Conservation (phyloP, 2,329 filamentous ascomycete genomes). For the Stagonosporopsis tanaceti region DNA sequence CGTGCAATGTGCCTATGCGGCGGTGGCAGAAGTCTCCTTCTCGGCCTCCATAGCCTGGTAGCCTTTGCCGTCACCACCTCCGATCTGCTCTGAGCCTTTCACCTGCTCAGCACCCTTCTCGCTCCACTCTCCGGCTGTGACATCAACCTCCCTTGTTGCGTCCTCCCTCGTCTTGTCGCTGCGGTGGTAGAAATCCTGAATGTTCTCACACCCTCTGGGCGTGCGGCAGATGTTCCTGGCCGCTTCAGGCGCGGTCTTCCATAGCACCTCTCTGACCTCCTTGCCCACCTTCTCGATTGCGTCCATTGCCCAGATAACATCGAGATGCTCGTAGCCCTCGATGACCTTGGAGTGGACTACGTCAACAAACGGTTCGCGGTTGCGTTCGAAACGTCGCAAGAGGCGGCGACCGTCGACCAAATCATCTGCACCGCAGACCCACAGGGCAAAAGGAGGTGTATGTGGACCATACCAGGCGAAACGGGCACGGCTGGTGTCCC, state of each 20-base stretch:
- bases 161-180: constrained; percentile 25
- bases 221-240: constrained; percentile 67
- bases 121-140: constrained; percentile 44
- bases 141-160: constrained; percentile 35
- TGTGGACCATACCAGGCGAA: constrained; percentile 82
- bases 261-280: constrained; percentile 82
- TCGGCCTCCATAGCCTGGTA: constrained; percentile 25
- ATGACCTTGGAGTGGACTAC: constrained; percentile 85
- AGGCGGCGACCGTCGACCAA: constrained; percentile 83
- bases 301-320: constrained; percentile 95
- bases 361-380: constrained; percentile 80
- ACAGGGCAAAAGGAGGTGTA: constrained; percentile 84
- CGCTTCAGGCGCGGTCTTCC: constrained; percentile 72
- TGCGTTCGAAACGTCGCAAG: constrained; percentile 75
- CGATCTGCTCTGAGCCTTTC: constrained; percentile 13
- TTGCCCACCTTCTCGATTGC: constrained; percentile 80
- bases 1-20: neutral
- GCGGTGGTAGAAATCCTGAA: constrained; percentile 38
- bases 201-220: constrained; percentile 69
- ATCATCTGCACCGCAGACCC: constrained; percentile 83
- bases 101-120: constrained; percentile 38
- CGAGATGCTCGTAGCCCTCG: constrained; percentile 85
- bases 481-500: constrained; percentile 54
- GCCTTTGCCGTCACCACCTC: constrained; percentile 39
- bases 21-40: constrained; percentile 5